phyloP scores from a whole-genome alignment of 2,329 filamentous ascomycete species.

The Nemania bipapillata region DNA sequence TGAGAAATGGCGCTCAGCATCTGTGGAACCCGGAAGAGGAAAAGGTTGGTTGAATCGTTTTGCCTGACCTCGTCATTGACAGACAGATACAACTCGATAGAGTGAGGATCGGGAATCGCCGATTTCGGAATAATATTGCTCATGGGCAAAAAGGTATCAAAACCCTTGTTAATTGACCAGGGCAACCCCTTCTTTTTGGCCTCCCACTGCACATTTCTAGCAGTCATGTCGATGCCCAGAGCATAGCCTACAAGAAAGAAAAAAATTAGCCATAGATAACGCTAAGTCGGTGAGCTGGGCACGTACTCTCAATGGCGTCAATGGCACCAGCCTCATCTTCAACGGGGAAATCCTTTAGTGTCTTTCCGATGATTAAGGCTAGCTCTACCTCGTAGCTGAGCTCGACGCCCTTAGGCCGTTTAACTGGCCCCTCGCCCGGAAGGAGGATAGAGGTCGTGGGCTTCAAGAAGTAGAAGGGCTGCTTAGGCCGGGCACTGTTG shows the following conservation, averaged over 20 bases:
- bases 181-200: slow-evolving; percentile 97
- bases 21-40: slow-evolving; percentile 91
- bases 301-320: slow-evolving; percentile 80
- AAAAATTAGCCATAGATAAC: slow-evolving; percentile 17
- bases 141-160: slow-evolving; percentile 95
- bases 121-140: slow-evolving; percentile 82
- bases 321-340: slow-evolving; percentile 80
- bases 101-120: slow-evolving; percentile 85
- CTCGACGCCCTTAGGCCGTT: slow-evolving; percentile 83
- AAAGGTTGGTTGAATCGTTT: slow-evolving; percentile 87
- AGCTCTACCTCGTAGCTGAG: slow-evolving; percentile 97
- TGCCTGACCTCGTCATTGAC: slow-evolving; percentile 85
- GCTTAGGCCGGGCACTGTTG: slow-evolving; percentile 85
- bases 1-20: slow-evolving; percentile 90
- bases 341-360: slow-evolving; percentile 77
- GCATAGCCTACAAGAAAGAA: slow-evolving; percentile 72
- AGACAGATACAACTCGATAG: slow-evolving; percentile 84
- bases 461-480: slow-evolving; percentile 99
- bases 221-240: slow-evolving; percentile 96
- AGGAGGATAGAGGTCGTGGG: slow-evolving; percentile 86
- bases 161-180: slow-evolving; percentile 96
- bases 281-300: neutral
- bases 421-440: slow-evolving; percentile 79
- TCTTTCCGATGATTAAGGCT: slow-evolving; percentile 86
- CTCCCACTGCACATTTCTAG: slow-evolving; percentile 92